Percentiles rank a stretch among this genome's conserved stretches.
phyloP scores from a whole-genome alignment of 139 green algal genomes.

The Chlorokybus atmophyticus region DNA sequence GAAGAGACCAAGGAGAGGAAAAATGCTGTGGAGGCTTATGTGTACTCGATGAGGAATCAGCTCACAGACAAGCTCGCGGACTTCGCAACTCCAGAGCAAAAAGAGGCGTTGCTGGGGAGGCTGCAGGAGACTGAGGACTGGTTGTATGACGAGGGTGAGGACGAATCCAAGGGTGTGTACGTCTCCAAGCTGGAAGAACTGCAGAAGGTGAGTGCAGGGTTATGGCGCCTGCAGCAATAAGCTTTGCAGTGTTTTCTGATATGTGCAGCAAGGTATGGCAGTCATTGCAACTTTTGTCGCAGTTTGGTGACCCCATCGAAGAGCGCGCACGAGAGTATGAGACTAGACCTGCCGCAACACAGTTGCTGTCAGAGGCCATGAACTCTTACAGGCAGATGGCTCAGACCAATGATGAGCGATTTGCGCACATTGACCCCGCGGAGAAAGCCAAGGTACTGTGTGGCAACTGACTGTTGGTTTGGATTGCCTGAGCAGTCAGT shows the following conservation, averaged over 20 bases:
- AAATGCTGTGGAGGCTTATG: constrained; percentile 90
- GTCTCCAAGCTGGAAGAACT: constrained; percentile 77
- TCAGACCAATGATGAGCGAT: constrained; percentile 29
- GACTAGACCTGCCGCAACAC: constrained; percentile 13
- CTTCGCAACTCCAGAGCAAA: constrained; percentile 54
- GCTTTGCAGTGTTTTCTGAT: background rate
- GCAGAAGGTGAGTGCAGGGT: constrained; percentile 23
- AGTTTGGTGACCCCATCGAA: constrained; percentile 55
- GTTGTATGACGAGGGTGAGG: constrained; percentile 98
- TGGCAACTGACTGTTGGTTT: constrained; percentile 4
- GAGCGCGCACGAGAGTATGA: constrained; percentile 33
- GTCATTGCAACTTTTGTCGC: background rate
- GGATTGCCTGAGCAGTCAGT: background rate
- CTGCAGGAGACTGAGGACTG: constrained; percentile 82
- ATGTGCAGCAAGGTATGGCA: background rate
- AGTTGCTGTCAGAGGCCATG: constrained; percentile 27
- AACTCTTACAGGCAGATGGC: constrained; percentile 43
- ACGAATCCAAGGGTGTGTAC: constrained; percentile 82
- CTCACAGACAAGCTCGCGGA: constrained; percentile 16
- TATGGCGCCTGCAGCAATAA: background rate
- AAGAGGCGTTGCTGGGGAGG: constrained; percentile 37
- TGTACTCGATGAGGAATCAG: constrained; percentile 59
- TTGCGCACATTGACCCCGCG: constrained; percentile 63
- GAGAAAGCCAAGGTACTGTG: constrained; percentile 51
- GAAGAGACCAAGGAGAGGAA: constrained; percentile 91